A percentile compares a stretch with the other conserved stretches of the same genome.
Conservation (phyloP, 1,284 basidiomycete species). For the Amylostereum areolatum region DNA sequence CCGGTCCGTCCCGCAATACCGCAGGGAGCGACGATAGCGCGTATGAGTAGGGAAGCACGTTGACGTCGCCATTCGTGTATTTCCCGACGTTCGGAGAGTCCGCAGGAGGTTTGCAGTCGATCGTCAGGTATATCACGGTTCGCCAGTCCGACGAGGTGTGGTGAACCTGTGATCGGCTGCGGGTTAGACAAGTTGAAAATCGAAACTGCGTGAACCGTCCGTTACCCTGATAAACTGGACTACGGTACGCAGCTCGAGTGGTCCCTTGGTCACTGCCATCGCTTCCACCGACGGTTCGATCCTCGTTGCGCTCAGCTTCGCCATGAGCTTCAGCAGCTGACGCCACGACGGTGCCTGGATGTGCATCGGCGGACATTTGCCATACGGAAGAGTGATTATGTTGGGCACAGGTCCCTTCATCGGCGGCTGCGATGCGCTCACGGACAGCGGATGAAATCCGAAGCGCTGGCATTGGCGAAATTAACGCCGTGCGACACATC, state of each 20-base stretch:
- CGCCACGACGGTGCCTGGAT: slow-evolving; percentile 69
- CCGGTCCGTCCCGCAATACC: slow-evolving; percentile 55
- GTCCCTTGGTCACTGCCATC: slow-evolving; percentile 47
- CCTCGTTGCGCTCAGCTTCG: slow-evolving; percentile 58
- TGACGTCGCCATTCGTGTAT: slow-evolving; percentile 54
- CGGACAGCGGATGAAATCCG: slow-evolving; percentile 54
- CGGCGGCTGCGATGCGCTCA: slow-evolving; percentile 37
- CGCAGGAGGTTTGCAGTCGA: slow-evolving; percentile 57
- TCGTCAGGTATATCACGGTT: slow-evolving; percentile 66
- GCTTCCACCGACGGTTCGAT: slow-evolving; percentile 67
- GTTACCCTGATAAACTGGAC: slow-evolving; percentile 70
- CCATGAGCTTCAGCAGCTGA: slow-evolving; percentile 65
- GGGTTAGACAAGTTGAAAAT: background rate
- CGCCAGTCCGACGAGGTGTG: slow-evolving; percentile 58
- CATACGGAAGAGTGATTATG: slow-evolving; percentile 64
- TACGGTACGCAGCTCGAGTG: slow-evolving; percentile 61
- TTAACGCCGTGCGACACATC: slow-evolving; percentile 1
- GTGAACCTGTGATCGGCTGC: slow-evolving; percentile 38
- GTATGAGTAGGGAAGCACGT: slow-evolving; percentile 65
- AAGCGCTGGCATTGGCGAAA: slow-evolving; percentile 42
- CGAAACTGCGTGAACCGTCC: slow-evolving; percentile 2
- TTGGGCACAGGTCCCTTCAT: slow-evolving; percentile 58
- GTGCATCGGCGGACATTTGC: slow-evolving; percentile 60
- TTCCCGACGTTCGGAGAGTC: slow-evolving; percentile 36
- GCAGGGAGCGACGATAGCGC: slow-evolving; percentile 50